A percentile compares a stretch with the other conserved stretches of the same genome.
phyloP scores from a whole-genome alignment of 1,139 yeast species.

The Yamadazyma aaseri region DNA sequence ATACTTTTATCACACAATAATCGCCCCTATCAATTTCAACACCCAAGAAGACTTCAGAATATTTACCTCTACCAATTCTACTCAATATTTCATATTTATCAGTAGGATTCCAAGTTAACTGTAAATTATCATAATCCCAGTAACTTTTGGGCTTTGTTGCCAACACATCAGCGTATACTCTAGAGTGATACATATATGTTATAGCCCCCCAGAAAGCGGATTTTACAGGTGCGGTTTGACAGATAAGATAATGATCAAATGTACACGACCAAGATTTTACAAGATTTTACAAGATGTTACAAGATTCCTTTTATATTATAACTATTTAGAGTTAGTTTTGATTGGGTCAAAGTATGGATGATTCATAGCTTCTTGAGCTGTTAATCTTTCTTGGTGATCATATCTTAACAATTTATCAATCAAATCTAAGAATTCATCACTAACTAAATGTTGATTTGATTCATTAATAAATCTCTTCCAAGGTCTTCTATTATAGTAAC shows the following conservation, averaged over 20 bases:
- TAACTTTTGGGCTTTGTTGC: conserved; percentile 40
- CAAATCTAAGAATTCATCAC: conserved; percentile 63
- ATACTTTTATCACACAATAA: conserved; percentile 81
- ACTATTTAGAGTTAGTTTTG: no score
- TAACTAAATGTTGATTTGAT: conserved; percentile 52
- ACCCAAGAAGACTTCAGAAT: conserved; percentile 47
- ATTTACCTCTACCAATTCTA: conserved; percentile 46
- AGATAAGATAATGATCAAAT: no score
- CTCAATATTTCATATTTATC: conserved; percentile 44
- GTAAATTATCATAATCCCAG: conserved; percentile 48
- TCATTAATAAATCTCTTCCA: conserved; percentile 61
- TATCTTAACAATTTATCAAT: conserved; percentile 65
- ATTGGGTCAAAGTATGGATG: conserved; percentile 65
- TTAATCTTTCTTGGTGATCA: conserved; percentile 72
- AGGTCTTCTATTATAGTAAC: conserved; percentile 70
- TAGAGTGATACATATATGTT: conserved; percentile 10
- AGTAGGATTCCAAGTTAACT: conserved; percentile 44
- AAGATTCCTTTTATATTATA: no score
- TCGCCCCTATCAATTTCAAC: conserved; percentile 27
- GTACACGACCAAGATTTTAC: no score
- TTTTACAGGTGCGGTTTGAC: no score
- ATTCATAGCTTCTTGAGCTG: conserved; percentile 78
- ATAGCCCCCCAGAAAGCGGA: no score
- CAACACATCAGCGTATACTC: conserved; percentile 37
- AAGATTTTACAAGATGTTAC: no score